phyloP scores from a whole-genome alignment of 805 yeast species.

The Wickerhamomyces bisporus region DNA sequence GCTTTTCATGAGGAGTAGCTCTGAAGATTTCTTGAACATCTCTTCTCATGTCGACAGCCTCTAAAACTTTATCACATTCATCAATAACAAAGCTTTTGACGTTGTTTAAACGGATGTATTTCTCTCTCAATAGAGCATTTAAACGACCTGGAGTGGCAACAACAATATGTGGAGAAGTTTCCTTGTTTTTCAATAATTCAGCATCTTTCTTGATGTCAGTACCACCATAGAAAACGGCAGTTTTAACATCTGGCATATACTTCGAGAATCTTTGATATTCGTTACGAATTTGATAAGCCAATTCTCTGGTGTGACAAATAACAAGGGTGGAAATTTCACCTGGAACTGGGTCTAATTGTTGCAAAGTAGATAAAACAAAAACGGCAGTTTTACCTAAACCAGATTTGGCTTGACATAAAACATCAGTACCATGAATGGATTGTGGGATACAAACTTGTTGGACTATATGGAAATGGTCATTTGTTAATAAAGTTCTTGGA shows the following conservation, averaged over 20 bases:
- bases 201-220: slow-evolving; percentile 78
- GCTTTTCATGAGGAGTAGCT: slow-evolving; percentile 96
- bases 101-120: slow-evolving; percentile 77
- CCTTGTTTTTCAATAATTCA: slow-evolving; percentile 85
- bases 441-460: slow-evolving; percentile 99
- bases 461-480: slow-evolving; percentile 39
- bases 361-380: slow-evolving; percentile 90
- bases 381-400: slow-evolving; percentile 99
- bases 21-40: slow-evolving; percentile 98
- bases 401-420: slow-evolving; percentile 97
- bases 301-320: slow-evolving; percentile 96
- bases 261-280: slow-evolving; percentile 97
- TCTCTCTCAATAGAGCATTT: slow-evolving; percentile 89
- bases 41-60: slow-evolving; percentile 89
- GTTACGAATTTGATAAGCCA: slow-evolving; percentile 96
- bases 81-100: slow-evolving; percentile 94
- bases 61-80: slow-evolving; percentile 98
- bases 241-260: slow-evolving; percentile 96
- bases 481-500: slow-evolving; percentile 10
- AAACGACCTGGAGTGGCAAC: slow-evolving; percentile 99
- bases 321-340: slow-evolving; percentile 95
- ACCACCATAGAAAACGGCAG: slow-evolving; percentile 98
- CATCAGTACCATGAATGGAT: slow-evolving; percentile 96
- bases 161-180: slow-evolving; percentile 91
- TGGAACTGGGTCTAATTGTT: slow-evolving; percentile 94